Evolutionary conservation across 345 rosid genomes (phyloP).

Genomic region (Bruguiera gymnorhiza): DNA sequence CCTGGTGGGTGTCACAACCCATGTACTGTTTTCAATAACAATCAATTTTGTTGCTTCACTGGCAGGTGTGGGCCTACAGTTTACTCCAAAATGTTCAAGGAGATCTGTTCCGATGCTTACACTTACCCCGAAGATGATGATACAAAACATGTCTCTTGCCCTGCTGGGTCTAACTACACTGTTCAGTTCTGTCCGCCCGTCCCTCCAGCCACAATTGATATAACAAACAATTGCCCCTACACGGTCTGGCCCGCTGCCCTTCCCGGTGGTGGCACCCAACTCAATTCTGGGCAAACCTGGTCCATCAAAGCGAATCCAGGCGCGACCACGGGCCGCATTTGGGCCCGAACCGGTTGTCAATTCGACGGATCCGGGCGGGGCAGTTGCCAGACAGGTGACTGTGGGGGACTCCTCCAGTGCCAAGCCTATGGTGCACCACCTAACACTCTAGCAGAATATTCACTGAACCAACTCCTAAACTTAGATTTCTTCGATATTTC

Average conservation of each 20-base stretch:
- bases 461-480: too few species aligned
- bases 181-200: too few species aligned
- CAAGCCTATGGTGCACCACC: background rate
- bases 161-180: too few species aligned
- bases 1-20: background rate
- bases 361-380: slow-evolving; percentile 8
- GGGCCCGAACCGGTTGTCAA: slow-evolving; percentile 23
- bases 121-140: too few species aligned
- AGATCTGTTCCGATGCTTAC: too few species aligned
- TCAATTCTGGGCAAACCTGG: slow-evolving; percentile 1
- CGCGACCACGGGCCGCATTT: slow-evolving; percentile 3
- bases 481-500: slow-evolving; percentile 17
- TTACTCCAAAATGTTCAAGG: too few species aligned
- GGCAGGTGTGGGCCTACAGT: too few species aligned
- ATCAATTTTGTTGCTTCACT: background rate
- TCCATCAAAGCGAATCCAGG: background rate
- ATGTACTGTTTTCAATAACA: background rate
- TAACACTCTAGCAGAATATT: slow-evolving; percentile 11
- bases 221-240: slow-evolving; percentile 4
- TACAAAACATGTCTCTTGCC: too few species aligned
- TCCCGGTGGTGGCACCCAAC: slow-evolving; percentile 16
- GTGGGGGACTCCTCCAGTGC: slow-evolving; percentile 4
- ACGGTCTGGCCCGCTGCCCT: slow-evolving; percentile 14
- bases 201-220: background rate
- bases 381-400: slow-evolving; percentile 17